Conservation (phyloP, 2,329 filamentous ascomycete species). For the Zasmidium cellare region DNA sequence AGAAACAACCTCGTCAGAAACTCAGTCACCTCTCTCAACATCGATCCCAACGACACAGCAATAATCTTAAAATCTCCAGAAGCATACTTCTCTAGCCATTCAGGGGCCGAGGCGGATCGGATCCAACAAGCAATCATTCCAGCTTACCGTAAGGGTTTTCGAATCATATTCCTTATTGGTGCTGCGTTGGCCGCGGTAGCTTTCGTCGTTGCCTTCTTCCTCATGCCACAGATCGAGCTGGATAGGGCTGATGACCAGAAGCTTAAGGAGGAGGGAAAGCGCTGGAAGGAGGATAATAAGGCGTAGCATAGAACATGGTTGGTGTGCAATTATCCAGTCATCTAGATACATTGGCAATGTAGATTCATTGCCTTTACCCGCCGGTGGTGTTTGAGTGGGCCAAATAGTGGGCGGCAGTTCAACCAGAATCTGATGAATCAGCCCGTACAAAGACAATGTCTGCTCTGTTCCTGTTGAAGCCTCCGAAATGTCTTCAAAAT, state of each 20-base stretch:
- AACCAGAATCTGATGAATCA: too few relatives aligned
- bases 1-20: slow-evolving; percentile 15
- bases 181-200: slow-evolving; percentile 39
- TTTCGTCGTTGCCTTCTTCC: slow-evolving; percentile 33
- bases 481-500: too few relatives aligned
- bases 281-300: too few relatives aligned
- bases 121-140: slow-evolving; percentile 28
- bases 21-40: slow-evolving; percentile 8
- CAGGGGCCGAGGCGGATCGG: slow-evolving; percentile 27
- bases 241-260: slow-evolving; percentile 18
- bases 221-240: slow-evolving; percentile 39
- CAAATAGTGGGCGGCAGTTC: too few relatives aligned
- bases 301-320: too few relatives aligned
- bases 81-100: slow-evolving; percentile 20
- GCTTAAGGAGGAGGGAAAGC: slow-evolving; percentile 18
- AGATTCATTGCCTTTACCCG: too few relatives aligned
- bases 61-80: slow-evolving; percentile 15
- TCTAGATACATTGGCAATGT: too few relatives aligned
- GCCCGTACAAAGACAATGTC: too few relatives aligned
- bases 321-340: too few relatives aligned
- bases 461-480: too few relatives aligned
- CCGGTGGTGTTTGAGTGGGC: too few relatives aligned
- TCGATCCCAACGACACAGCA: slow-evolving; percentile 9
- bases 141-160: slow-evolving; percentile 42
- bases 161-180: slow-evolving; percentile 42